Percentiles rank a stretch among this genome's conserved stretches.
phyloP scores from a whole-genome alignment of 768 basidiomycete genomes.

The Paxillus involutus region DNA sequence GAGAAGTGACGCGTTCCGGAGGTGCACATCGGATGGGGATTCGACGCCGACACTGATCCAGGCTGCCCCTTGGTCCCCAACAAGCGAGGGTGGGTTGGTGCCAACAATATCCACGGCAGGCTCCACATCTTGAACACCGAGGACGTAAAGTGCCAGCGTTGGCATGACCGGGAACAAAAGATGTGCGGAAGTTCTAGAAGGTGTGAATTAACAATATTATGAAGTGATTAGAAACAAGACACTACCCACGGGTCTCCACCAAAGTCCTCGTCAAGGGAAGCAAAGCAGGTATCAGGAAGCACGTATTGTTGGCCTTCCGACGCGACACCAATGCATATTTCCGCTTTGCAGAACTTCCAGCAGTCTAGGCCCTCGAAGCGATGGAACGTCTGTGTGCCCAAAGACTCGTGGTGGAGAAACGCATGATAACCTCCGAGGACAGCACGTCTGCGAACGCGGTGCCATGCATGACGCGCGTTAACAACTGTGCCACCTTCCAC shows the following conservation, averaged over 20 bases:
- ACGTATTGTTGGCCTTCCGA: conserved; percentile 58
- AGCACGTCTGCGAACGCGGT: conserved; percentile 26
- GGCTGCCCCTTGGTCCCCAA: conserved; percentile 20
- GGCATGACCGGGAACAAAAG: conserved; percentile 58
- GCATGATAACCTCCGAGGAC: conserved; percentile 27
- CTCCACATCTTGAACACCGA: conserved; percentile 34
- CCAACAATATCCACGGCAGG: conserved; percentile 4
- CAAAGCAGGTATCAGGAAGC: conserved; percentile 52
- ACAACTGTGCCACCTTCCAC: conserved; percentile 20
- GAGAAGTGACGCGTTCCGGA: conserved; percentile 59
- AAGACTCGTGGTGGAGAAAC: conserved; percentile 22
- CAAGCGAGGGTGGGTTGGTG: not conserved
- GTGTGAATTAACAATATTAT: not conserved
- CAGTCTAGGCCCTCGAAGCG: conserved; percentile 36
- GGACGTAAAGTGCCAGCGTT: conserved; percentile 51
- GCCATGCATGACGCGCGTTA: conserved; percentile 23
- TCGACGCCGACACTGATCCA: conserved; percentile 51
- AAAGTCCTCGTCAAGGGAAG: conserved; percentile 51
- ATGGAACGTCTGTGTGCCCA: not conserved
- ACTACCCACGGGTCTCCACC: conserved; percentile 26
- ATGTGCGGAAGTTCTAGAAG: conserved; percentile 43
- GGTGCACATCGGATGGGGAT: conserved; percentile 53
- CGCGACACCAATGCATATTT: conserved; percentile 55
- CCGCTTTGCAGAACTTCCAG: conserved; percentile 48
- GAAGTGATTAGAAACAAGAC: not conserved